Conservation (phyloP, 441 rosid species). For the Euphorbia schlechtendalii region DNA sequence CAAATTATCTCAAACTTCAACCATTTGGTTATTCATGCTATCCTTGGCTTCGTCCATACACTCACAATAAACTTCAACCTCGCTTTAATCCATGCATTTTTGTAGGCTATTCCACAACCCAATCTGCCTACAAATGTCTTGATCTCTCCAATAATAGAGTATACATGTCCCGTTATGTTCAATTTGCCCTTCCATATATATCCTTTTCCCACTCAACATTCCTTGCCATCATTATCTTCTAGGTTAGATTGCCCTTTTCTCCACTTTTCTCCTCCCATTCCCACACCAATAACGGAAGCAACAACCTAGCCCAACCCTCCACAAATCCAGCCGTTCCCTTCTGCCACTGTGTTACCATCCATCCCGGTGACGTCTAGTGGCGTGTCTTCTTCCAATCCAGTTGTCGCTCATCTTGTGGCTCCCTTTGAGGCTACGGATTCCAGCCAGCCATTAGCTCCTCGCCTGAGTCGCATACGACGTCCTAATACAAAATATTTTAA, state of each 20-base stretch:
- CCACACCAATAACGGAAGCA: no score
- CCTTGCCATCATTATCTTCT: no score
- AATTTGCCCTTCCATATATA: background rate
- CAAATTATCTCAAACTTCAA: background rate
- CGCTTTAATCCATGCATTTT: background rate
- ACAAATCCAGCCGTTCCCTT: no score
- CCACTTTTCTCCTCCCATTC: no score
- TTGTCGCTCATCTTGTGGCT: no score
- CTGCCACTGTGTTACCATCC: no score
- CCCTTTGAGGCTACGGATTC: no score
- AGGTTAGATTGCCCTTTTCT: no score
- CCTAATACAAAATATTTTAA: background rate
- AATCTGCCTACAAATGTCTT: background rate
- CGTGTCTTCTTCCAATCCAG: no score
- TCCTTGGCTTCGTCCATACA: background rate
- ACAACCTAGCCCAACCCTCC: no score
- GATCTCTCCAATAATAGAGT: background rate
- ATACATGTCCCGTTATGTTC: background rate
- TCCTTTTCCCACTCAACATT: no score
- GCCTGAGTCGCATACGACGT: background rate
- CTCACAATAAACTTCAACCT: background rate
- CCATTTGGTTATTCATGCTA: background rate
- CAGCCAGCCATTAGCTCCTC: background rate
- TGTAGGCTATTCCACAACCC: background rate
- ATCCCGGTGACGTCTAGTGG: no score